Evolutionary conservation across 768 basidiomycete species (phyloP), one percentile per base, ranked within the genome.

Genomic region (Phylloporus sp.): DNA sequence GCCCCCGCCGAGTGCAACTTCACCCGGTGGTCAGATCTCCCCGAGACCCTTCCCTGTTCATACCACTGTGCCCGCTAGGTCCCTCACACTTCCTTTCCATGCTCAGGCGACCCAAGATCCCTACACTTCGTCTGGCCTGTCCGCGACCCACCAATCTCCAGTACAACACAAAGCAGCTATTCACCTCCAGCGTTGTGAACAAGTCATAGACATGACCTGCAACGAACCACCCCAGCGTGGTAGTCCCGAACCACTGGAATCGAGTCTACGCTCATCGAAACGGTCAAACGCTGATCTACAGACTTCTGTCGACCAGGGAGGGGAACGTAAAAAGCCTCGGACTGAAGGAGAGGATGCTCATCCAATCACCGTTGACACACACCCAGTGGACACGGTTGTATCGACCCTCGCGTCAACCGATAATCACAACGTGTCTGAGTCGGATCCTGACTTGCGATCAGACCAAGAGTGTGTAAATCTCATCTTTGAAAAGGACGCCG

Each of bases 381-480:
- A 29, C 29, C 41, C 47, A 31, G 8, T 9, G 12, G 46, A 20
- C 34, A 43, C 45, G 18, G 22, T 36, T n/a, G 38, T 4, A 27
- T 51, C 51, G 0, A 39, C 49, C 6, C 26, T 52, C 13, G 27
- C 46, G 6, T 40, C 40, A 12, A 10, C 26, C 7, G 44, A 34
- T 10, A 53, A 57, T 20, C 29, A 9, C 41, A 47, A 49, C 27
- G 15, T 23, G 7, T 45, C 49, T 10, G 20, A 29, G 16, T 12
- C 50, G 5, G 27, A 18, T 43, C 46, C 52, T 12, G 48, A 66
- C 22, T 36, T 69, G 22, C 74, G 76, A 50, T 74, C 79, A 49
- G 60, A 80, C 20, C 68, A 68, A 48, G 73, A 72, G 11, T 68
- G 82, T 23, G 74, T 81, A 22, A 43, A 64, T 35, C 45, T 65